Evolutionary conservation across 73 alveolate species (phyloP), one percentile per base, ranked within the genome.

Genomic region (Stentor coeruleus): DNA sequence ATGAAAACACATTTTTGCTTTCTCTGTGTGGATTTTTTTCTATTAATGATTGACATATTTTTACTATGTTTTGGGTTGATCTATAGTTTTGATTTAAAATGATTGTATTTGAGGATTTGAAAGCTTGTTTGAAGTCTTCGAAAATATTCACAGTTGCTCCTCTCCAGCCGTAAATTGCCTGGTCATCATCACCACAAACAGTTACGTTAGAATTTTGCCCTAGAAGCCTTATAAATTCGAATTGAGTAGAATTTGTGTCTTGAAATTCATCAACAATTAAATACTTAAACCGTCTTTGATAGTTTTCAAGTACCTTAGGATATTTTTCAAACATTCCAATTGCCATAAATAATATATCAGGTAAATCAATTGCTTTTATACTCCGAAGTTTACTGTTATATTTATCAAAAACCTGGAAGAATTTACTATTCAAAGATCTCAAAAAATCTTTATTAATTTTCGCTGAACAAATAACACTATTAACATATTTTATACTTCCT

Each of bases 181-280:
- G 91, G 74, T 87, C 91, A 81, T 92, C 97, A 86, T 92, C 97
- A 15, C 97, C 97, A n/a, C 90, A 92, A 35, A 74, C 88, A 60
- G 92, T 84, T 59, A 92, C 40, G 15, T 83, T 59, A 49, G 59
- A 57, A 15, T 59, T 26, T 37, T 89, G 39, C 86, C 83, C 74
- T 4, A 85, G 58, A 15, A 89, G 39, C 3, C 59, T 83, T 72
- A 72, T 28, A 36, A 92, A 74, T 85, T 72, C 83, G 72, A 66
- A 81, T 82, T 92, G 93, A 14, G 81, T 80, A 30, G 74, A 66
- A 83, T 92, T 92, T 28, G 92, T 81, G 74, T 92, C 97, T 83
- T 92, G 91, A 77, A 59, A 87, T 85, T 92, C 97, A 89, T 92
- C 97, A 35, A 92, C 90, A 77, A 92, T 82, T 60, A 92, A 82